Conservation (phyloP, 768 basidiomycete genomes). For the Cyathus striatus region DNA sequence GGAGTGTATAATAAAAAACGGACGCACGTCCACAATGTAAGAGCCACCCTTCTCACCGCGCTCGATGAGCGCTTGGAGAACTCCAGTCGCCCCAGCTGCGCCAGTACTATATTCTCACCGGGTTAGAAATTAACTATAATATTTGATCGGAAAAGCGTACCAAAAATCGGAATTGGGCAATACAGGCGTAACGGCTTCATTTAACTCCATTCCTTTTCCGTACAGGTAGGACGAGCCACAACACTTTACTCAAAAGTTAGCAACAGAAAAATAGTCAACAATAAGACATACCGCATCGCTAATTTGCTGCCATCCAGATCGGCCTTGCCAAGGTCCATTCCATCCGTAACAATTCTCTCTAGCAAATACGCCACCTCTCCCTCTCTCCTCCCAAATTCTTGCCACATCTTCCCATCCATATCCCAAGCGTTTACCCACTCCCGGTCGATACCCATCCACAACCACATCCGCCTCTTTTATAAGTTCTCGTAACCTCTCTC, state of each 20-base stretch:
- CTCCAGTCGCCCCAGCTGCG: constrained; percentile 11
- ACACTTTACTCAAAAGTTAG: too few species aligned
- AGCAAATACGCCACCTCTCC: constrained; percentile 16
- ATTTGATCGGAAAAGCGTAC: constrained; percentile 4
- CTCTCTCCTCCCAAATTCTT: constrained; percentile 13
- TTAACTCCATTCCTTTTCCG: constrained; percentile 13
- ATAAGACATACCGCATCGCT: background rate
- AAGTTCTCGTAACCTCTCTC: constrained; percentile 8
- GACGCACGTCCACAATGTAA: constrained; percentile 13
- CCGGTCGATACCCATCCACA: constrained; percentile 22
- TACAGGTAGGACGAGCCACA: constrained; percentile 14
- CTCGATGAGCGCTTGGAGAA: constrained; percentile 13
- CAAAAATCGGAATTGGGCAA: constrained; percentile 16
- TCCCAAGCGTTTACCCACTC: constrained; percentile 19
- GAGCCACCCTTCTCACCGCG: constrained; percentile 14
- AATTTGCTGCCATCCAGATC: constrained; percentile 18
- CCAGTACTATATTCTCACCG: constrained; percentile 12
- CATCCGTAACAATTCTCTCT: constrained; percentile 22
- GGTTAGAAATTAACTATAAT: background rate
- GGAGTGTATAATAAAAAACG: background rate
- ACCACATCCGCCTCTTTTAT: constrained; percentile 20
- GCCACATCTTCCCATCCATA: constrained; percentile 22
- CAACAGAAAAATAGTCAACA: too few species aligned
- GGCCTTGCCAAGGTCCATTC: constrained; percentile 16
- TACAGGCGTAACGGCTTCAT: constrained; percentile 16